Conservation (phyloP, 2,329 filamentous ascomycete genomes). For the Fusarium sp. region DNA sequence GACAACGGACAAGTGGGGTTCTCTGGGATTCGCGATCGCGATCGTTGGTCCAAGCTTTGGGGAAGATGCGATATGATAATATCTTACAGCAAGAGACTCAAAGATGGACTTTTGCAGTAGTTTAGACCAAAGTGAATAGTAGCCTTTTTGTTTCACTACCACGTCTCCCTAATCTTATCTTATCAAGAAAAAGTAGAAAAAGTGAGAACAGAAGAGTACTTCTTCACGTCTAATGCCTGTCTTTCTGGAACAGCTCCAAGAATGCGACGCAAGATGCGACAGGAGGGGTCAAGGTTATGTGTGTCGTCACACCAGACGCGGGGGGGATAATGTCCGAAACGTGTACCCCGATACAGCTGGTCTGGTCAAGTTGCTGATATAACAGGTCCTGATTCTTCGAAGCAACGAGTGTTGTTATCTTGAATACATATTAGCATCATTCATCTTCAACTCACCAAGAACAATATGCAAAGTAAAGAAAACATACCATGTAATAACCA, state of each 20-base stretch:
- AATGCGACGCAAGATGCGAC: conserved; percentile 28
- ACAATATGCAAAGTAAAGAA: neutral
- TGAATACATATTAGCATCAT: conserved; percentile 9
- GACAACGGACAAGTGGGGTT: neutral
- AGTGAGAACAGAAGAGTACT: conserved; percentile 2
- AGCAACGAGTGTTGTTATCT: neutral
- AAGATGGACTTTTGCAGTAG: neutral
- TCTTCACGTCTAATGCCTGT: conserved; percentile 17
- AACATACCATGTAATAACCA: conserved; percentile 35
- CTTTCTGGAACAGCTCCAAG: conserved; percentile 8
- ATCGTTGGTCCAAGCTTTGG: conserved; percentile 39
- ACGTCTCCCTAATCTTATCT: conserved; percentile 16
- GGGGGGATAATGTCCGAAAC: conserved; percentile 11
- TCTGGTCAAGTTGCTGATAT: conserved; percentile 5
- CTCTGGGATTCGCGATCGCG: conserved; percentile 29
- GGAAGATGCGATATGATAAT: conserved; percentile 6
- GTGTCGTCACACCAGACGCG: conserved; percentile 36
- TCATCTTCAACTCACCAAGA: neutral
- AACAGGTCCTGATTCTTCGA: neutral
- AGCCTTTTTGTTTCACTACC: conserved; percentile 13
- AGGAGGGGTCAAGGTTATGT: conserved; percentile 16
- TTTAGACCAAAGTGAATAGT: neutral
- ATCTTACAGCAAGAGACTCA: neutral
- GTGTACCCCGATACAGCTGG: neutral
- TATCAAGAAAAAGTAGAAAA: conserved; percentile 17